Evolutionary conservation across 2,329 filamentous ascomycete genomes (phyloP), one percentile per base, ranked within the genome.

Genomic region (Aquanectria penicillioides): DNA sequence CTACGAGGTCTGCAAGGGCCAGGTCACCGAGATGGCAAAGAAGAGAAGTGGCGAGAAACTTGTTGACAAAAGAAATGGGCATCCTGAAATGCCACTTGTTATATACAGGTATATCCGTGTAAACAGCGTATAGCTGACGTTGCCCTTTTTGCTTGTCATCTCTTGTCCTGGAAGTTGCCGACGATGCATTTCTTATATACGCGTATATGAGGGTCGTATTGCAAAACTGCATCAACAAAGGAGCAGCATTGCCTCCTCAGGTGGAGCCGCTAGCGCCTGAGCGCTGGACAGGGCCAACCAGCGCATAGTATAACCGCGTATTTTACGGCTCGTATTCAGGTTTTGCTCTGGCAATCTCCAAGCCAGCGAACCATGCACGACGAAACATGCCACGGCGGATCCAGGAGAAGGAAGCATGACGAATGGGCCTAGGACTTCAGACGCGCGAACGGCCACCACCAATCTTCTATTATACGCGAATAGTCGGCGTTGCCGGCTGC

Each of bases 171-270:
- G 38, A n/a, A 13, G 11, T 22, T 20, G 8, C 31, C 22, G 20
- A 20, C 17, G 6, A 8, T 9, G 34, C n/a, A 9, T 13, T 12
- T 8, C 7, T 28, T 26, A 23, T 53, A 37, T 58, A 53, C 57
- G 57, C 50, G 50, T 40, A 55, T 22, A 43, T n/a, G n/a, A 10
- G 13, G 10, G 15, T 48, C 44, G 31, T 49, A 41, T 49, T 55
- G 44, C 25, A 17, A 38, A 31, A 15, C 2, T 2, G 28, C n/a
- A 9, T 22, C 26, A 18, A 20, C 17, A 12, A 8, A 4, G 29
- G 7, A 33, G 3, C 26, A 9, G 28, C 12, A 38, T 20, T 18
- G 43, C 50, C 25, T 28, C 26, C n/a, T n/a, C 20, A 25, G 11
- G 40, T 52, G 38, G 40, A 23, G 20, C 12, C 18, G 34, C 54